Conservation (phyloP, 2,329 filamentous ascomycete species). For the Fusarium staphyleae region DNA sequence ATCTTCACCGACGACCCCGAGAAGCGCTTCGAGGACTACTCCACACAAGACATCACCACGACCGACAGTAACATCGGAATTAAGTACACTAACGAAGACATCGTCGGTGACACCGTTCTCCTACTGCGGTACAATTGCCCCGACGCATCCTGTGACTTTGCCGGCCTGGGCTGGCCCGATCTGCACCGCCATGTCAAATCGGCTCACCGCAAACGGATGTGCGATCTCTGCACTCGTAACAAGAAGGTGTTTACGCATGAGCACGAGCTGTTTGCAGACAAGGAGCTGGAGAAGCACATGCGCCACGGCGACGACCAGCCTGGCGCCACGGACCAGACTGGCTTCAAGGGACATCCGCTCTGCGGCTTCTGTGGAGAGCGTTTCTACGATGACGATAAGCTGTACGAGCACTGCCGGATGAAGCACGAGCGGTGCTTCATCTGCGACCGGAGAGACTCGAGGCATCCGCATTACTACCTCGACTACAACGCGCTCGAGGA, state of each 20-base stretch:
- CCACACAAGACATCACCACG: conserved; percentile 73
- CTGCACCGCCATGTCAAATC: conserved; percentile 78
- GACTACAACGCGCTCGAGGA: conserved; percentile 86
- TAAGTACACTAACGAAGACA: conserved; percentile 86
- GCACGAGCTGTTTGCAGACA: conserved; percentile 86
- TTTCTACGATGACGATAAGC: conserved; percentile 95
- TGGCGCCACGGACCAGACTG: conserved; percentile 88
- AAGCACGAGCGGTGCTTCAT: conserved; percentile 96
- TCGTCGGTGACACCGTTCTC: conserved; percentile 88
- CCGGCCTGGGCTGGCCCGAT: conserved; percentile 71
- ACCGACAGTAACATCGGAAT: conserved; percentile 89
- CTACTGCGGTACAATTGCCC: conserved; percentile 95
- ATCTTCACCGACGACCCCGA: conserved; percentile 87
- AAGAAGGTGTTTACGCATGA: conserved; percentile 99
- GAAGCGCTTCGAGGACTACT: conserved; percentile 88
- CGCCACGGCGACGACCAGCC: conserved; percentile 89
- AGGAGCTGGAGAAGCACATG: conserved; percentile 87
- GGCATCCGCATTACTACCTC: conserved; percentile 87
- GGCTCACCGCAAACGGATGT: conserved; percentile 87
- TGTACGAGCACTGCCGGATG: conserved; percentile 91
- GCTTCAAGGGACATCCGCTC: conserved; percentile 93
- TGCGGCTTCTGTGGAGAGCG: conserved; percentile 91
- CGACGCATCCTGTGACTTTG: conserved; percentile 78
- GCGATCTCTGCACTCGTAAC: conserved; percentile 87
- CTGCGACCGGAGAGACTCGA: conserved; percentile 75